Conservation (phyloP, 495 filamentous ascomycete genomes). For the Penicillium antarcticum region DNA sequence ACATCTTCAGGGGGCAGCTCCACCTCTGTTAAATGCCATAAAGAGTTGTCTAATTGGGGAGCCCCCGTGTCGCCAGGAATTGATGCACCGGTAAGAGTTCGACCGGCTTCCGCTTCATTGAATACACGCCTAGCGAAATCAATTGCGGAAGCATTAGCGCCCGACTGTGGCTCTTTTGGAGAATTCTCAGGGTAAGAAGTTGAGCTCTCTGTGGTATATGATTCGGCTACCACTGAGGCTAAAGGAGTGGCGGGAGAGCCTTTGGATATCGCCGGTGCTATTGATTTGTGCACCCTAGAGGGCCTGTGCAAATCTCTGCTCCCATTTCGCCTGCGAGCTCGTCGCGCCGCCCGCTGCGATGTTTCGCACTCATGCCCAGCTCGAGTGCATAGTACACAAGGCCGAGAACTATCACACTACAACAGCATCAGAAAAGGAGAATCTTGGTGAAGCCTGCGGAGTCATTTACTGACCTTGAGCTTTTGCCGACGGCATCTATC, state of each 20-base stretch:
- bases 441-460: neutral
- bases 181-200: neutral
- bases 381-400: constrained; percentile 2
- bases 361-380: constrained; percentile 5
- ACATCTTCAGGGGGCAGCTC: constrained; percentile 11
- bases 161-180: constrained; percentile 1
- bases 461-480: constrained; percentile 8
- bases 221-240: neutral
- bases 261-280: neutral
- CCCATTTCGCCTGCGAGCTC: neutral
- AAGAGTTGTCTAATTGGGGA: neutral
- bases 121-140: constrained; percentile 5
- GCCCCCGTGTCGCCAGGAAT: constrained; percentile 1
- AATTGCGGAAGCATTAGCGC: neutral
- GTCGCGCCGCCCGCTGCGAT: neutral
- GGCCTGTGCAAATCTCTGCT: neutral
- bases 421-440: neutral
- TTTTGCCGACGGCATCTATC: constrained; percentile 20
- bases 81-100: constrained; percentile 1
- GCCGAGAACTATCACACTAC: constrained; percentile 1
- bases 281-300: neutral
- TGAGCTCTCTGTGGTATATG: neutral
- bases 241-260: too few relatives aligned
- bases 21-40: constrained; percentile 13
- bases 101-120: constrained; percentile 5